Conservation (phyloP, 257 asterid species). For the Nicotiana otophora region DNA sequence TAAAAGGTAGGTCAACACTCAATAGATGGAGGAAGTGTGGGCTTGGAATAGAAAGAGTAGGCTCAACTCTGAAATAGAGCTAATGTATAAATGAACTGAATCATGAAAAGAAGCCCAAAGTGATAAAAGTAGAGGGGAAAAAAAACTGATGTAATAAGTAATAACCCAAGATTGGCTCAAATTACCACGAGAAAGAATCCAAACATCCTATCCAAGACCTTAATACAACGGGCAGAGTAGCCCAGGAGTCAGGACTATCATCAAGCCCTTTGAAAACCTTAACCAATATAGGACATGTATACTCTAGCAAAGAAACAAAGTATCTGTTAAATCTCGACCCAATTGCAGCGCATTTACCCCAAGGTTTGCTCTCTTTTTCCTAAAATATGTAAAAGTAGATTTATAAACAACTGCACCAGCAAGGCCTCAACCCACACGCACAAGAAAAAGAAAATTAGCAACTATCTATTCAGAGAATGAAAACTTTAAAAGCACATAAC, state of each 20-base stretch:
- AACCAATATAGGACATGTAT: background rate
- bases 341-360: background rate
- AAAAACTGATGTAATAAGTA: background rate
- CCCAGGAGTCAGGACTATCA: background rate
- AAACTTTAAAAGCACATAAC: background rate
- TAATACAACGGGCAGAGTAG: background rate
- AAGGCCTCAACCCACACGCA: background rate
- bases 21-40: background rate
- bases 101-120: background rate
- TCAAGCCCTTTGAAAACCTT: background rate
- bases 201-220: background rate
- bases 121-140: background rate
- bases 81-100: background rate
- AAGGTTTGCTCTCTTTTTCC: background rate
- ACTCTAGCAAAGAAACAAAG: too few species aligned
- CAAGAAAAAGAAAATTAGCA: background rate
- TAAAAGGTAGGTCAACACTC: background rate
- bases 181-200: background rate
- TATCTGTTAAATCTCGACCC: background rate
- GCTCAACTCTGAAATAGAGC: background rate
- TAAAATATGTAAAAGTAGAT: background rate
- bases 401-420: background rate
- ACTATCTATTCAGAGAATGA: background rate
- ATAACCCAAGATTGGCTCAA: background rate
- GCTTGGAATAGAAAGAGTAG: background rate